Evolutionary conservation across 306 rosid genomes (phyloP), one percentile per base, ranked within the genome.

Genomic region (Quercus engelmannii): DNA sequence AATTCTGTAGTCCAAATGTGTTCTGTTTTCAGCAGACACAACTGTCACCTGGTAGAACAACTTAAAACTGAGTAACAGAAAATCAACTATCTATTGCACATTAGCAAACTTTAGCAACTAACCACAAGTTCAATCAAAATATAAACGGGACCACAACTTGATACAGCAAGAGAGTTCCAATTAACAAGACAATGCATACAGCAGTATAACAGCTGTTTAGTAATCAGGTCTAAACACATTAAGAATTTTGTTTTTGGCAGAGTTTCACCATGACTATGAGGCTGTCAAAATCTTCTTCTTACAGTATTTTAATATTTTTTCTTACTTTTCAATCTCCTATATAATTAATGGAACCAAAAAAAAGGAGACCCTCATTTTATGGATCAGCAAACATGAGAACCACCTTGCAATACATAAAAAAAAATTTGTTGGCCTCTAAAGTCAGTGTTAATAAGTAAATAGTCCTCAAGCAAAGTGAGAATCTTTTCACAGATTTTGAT

Each of bases 1-100:
- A 46, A 26, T 64, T 58, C 58, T 41, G 70, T 69, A 35, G 43
- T 72, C 74, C 55, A 43, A 13, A n/a, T 52, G 69, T 21, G 76
- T 35, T 51, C 55, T 76, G 46, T 76, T 80, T 33, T 23, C 31
- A 13, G 69, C 23, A 23, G 23, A 71, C 72, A 73, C 43, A 38
- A 11, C 73, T 46, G 49, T 49, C 6, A 23, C 84, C 87, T 84
- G 54, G 18, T 9, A 43, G 33, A 84, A 68, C 20, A 63, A 67
- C 26, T 35, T 33, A 43, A 46, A 51, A 18, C 25, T 65, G 71
- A 65, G 14, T 18, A 46, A 18, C 71, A 33, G 21, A 26, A 55
- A 15, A 78, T 30, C 41, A 57, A 15, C 38, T 69, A 61, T 70
- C 56, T 68, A 30, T 58, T 28, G 38, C 12, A 63, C n/a, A 49